A percentile compares a stretch with the other conserved stretches of the same genome.
Conservation (phyloP, 1,284 basidiomycete species). For the Cryptococcus sp. region DNA sequence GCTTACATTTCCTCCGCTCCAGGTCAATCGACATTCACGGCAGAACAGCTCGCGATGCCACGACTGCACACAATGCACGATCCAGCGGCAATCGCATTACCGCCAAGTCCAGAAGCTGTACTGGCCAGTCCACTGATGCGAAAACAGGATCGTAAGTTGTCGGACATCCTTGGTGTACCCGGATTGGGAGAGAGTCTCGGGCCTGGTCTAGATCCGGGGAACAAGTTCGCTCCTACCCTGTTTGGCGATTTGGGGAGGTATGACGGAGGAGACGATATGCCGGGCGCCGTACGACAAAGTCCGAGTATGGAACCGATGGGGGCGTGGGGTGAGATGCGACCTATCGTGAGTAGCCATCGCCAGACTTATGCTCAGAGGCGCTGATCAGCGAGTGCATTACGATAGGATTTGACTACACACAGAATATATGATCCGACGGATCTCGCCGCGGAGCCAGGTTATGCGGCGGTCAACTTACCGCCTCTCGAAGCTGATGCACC, state of each 20-base stretch:
- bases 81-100: no score
- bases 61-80: no score
- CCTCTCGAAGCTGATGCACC: conserved; percentile 4
- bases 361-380: no score
- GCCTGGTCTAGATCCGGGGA: conserved; percentile 7
- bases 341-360: conserved; percentile 7
- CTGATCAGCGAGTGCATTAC: background rate
- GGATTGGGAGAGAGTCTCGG: conserved; percentile 7
- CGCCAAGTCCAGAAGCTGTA: no score
- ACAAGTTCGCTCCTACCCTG: conserved; percentile 10
- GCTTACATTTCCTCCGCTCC: conserved; percentile 13
- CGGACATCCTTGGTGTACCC: conserved; percentile 8
- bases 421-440: conserved; percentile 3
- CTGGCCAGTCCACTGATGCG: background rate
- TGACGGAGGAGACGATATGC: background rate
- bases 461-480: conserved; percentile 2
- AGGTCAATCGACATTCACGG: conserved; percentile 5
- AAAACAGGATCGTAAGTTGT: conserved; percentile 5
- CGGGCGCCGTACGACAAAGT: background rate
- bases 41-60: conserved; percentile 2
- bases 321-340: conserved; percentile 4
- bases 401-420: conserved; percentile 10
- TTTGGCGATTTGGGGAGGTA: conserved; percentile 11
- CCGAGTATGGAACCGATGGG: conserved; percentile 1
- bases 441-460: background rate